Percentiles rank a stretch among this genome's conserved stretches.
Conservation (phyloP, 371 early-diverging fungal genomes). For the Apophysomyces elegans region DNA sequence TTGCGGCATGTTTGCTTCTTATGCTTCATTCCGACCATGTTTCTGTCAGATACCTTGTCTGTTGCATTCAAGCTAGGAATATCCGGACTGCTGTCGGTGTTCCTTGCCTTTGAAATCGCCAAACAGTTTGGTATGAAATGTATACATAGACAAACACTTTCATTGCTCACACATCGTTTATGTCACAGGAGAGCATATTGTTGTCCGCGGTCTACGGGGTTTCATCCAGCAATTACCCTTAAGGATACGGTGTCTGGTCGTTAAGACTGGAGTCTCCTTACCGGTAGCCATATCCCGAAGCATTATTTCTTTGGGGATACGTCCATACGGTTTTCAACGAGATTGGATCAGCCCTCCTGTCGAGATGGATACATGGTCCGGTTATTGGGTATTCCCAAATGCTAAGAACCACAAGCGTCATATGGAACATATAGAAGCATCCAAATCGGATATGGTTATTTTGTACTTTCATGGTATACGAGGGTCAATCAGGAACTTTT, state of each 20-base stretch:
- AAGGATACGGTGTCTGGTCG: conserved; percentile 3
- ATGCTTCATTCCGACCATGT: no score
- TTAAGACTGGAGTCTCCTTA: not conserved
- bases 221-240: conserved; percentile 13
- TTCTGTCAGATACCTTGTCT: not conserved
- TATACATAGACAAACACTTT: not conserved
- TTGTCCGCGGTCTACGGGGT: conserved; percentile 7
- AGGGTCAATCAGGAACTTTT: not conserved
- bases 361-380: conserved; percentile 12
- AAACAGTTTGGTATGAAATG: not conserved
- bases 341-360: conserved; percentile 17
- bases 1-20: no score
- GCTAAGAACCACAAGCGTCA: conserved; percentile 9
- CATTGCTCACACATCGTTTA: not conserved
- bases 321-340: conserved; percentile 23
- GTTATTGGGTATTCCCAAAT: conserved; percentile 31
- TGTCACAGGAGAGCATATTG: conserved; percentile 17
- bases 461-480: conserved; percentile 40
- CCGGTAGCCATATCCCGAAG: not conserved
- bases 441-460: conserved; percentile 27
- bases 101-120: not conserved
- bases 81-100: not conserved
- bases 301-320: not conserved
- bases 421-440: conserved; percentile 18
- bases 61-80: not conserved